Base-by-base conservation (phyloP, 805 yeast genomes). In the Pichia manshurica region DNA sequence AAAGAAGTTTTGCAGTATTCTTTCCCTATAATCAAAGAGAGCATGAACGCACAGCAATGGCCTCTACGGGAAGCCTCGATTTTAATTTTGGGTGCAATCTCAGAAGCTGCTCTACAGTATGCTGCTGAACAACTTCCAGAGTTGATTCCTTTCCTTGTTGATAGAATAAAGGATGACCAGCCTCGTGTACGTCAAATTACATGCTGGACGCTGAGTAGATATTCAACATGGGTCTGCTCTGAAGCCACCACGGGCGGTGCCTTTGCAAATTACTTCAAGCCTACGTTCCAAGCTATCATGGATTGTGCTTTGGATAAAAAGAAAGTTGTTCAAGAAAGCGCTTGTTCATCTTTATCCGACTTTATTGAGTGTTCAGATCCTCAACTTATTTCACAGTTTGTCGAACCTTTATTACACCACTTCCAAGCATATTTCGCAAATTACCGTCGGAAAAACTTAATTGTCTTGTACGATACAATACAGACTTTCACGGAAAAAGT, bases 281-380 rank as follows among this genome's bases (percentile, higher is more conserved):
- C 93, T 5, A 87, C 93, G 0, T 74, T 93, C 50, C 81, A 84
- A 56, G 78, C 93, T 2, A 75, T 93, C 42, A 75, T 93, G 61
- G 69, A 64, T 43, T 84, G 93, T 65, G 80, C 87, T 21, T 69
- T 88, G 55, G 98, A 93, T 63, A 74, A 71, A 44, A 88, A 87
- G 69, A 89, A 90, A 62, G 85, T 84, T 48, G 99, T 91, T n/a
- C 99, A 93, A 67, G 91, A 89, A 59, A 84, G 96, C 48, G 96
- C 96, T 1, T 87, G 96, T 56, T 79, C 89, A 33, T 86, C 96
- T 10, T 75, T 91, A 39, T 84, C 96, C 0, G 82, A 81, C 47
- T 85, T 90, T 52, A 81, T 90, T 36, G 97, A 90, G 58, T 78
- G 74, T 49, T 75, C 93, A 20, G 88, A 86, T 46, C 66, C 79